These are phyloP conservation scores for Senna tora DNA, from an alignment of 306 rosid species.

Conservation along the genomic window DNA sequence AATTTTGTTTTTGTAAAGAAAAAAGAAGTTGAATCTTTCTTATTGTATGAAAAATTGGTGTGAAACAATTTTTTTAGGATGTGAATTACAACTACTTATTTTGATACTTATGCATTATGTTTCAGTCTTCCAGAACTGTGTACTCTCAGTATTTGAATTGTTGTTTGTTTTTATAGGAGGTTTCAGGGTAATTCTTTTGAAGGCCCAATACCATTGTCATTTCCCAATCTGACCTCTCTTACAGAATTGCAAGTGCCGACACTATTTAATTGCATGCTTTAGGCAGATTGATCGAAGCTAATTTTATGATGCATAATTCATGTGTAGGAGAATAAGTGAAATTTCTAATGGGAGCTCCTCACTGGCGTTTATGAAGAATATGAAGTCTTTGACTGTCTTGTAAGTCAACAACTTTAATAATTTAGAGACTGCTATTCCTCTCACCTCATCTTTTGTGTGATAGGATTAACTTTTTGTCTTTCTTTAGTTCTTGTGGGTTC, in stretches of 20 bases:
- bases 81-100: background rate
- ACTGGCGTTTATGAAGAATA: constrained; percentile 57
- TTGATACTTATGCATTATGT: background rate
- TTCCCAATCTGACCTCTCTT: constrained; percentile 71
- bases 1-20: background rate
- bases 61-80: background rate
- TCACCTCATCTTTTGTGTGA: constrained; percentile 42
- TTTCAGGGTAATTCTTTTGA: constrained; percentile 81
- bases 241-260: constrained; percentile 62
- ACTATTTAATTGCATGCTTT: background rate
- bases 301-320: constrained; percentile 19
- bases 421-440: background rate
- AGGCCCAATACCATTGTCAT: constrained; percentile 68
- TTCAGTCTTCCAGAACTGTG: background rate
- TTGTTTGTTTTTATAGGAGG: constrained; percentile 55
- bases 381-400: constrained; percentile 69
- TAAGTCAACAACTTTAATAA: constrained; percentile 39
- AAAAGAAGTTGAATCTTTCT: background rate
- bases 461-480: no score
- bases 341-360: constrained; percentile 77
- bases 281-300: constrained; percentile 29
- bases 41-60: background rate
- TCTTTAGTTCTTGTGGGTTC: no score
- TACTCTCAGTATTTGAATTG: constrained; percentile 25
- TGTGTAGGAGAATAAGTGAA: constrained; percentile 62